Percentiles rank a stretch among this genome's conserved stretches.
Conservation (phyloP, 1,284 basidiomycete species). For the Wallemia ichthyophaga region DNA sequence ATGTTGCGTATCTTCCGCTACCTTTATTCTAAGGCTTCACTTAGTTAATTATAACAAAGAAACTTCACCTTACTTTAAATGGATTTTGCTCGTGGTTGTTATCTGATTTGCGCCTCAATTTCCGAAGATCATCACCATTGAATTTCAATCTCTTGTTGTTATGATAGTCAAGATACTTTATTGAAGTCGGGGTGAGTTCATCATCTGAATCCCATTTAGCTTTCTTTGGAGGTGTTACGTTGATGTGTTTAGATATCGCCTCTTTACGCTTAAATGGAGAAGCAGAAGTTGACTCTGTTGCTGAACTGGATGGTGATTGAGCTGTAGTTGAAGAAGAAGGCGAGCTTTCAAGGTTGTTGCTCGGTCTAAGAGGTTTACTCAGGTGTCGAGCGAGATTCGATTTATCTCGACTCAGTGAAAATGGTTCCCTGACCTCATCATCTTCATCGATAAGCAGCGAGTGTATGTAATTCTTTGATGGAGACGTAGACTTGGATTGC, state of each 20-base stretch:
- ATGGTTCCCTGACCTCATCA: not conserved
- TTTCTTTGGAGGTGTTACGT: not conserved
- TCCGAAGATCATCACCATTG: not conserved
- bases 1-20: not conserved
- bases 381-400: not conserved
- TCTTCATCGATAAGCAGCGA: not conserved
- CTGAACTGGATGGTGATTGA: not conserved
- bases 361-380: not conserved
- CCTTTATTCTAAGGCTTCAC: not conserved
- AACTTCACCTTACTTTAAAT: not conserved
- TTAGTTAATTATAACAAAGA: not conserved
- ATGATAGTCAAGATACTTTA: not conserved
- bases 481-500: not conserved
- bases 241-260: not conserved
- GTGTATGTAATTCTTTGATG: not conserved
- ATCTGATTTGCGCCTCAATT: not conserved
- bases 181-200: not conserved
- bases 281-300: not conserved
- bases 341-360: not conserved
- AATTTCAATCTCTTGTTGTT: not conserved
- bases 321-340: not conserved
- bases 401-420: not conserved
- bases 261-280: not conserved
- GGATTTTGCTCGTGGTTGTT: not conserved
- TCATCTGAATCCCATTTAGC: not conserved